Evolutionary conservation across 2,329 filamentous ascomycete genomes (phyloP).

Genomic region (Cercospora brassicicola): DNA sequence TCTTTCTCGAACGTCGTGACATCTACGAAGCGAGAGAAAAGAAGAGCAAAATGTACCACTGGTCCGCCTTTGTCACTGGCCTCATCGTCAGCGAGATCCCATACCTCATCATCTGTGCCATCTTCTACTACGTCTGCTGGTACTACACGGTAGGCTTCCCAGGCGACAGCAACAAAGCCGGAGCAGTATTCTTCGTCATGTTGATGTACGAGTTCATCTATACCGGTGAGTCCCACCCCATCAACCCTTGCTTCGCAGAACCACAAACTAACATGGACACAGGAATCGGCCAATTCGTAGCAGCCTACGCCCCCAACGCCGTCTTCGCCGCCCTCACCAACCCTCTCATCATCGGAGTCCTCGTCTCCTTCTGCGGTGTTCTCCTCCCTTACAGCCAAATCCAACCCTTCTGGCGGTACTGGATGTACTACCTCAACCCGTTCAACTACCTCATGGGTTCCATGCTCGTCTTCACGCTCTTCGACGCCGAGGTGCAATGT

Average conservation of each 20-base stretch:
- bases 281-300: slow-evolving; percentile 58
- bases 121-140: slow-evolving; percentile 50
- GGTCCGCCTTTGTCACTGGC: slow-evolving; percentile 69
- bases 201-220: slow-evolving; percentile 61
- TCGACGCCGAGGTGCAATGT: slow-evolving; percentile 45
- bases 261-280: not conserved
- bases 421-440: slow-evolving; percentile 45
- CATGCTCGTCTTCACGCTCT: slow-evolving; percentile 45
- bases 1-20: slow-evolving; percentile 59
- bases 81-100: slow-evolving; percentile 72
- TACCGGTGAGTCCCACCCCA: slow-evolving; percentile 26
- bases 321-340: slow-evolving; percentile 51
- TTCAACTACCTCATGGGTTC: slow-evolving; percentile 48
- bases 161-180: slow-evolving; percentile 47
- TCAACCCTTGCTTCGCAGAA: too few relatives aligned
- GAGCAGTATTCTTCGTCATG: slow-evolving; percentile 47
- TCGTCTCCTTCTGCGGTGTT: slow-evolving; percentile 41
- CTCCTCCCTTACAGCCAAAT: slow-evolving; percentile 40
- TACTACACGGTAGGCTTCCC: slow-evolving; percentile 48
- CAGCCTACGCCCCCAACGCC: slow-evolving; percentile 47
- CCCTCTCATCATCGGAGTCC: slow-evolving; percentile 38
- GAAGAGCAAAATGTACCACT: slow-evolving; percentile 70
- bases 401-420: slow-evolving; percentile 42
- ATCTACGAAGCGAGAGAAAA: slow-evolving; percentile 62
- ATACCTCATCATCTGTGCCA: slow-evolving; percentile 61